A percentile compares a stretch with the other conserved stretches of the same genome.
These are phyloP conservation scores for Venturia effusa DNA, from an alignment of 2,329 filamentous ascomycete genomes.

Conservation along the genomic window DNA sequence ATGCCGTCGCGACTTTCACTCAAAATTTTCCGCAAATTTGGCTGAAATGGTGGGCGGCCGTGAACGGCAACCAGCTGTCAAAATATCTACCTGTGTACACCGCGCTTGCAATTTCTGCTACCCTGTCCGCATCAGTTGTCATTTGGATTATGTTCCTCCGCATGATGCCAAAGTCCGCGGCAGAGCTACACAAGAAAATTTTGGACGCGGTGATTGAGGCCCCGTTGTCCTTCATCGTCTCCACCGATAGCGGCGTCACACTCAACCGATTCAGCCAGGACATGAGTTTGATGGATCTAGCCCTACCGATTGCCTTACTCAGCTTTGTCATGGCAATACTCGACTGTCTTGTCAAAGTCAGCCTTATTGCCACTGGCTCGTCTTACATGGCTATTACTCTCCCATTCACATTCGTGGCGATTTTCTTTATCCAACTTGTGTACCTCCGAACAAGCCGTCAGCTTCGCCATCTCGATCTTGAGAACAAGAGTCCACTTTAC, in stretches of 20 bases:
- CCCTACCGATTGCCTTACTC: not conserved
- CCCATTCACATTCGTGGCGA: conserved; percentile 25
- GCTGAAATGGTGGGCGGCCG: not conserved
- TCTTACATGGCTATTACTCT: conserved; percentile 15
- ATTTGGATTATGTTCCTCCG: no score
- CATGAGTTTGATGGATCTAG: not conserved
- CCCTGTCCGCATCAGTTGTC: no score
- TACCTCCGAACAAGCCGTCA: conserved; percentile 39
- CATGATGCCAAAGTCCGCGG: no score
- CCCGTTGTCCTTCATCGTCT: conserved; percentile 14
- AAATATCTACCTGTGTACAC: no score
- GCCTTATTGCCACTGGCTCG: no score
- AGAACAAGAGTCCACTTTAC: conserved; percentile 39
- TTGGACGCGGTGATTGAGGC: not conserved
- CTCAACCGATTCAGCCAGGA: conserved; percentile 12
- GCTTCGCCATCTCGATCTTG: conserved; percentile 42
- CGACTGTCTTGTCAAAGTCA: no score
- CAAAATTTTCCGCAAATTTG: not conserved
- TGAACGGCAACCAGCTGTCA: not conserved
- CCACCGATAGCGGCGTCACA: conserved; percentile 15
- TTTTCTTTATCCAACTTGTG: conserved; percentile 34
- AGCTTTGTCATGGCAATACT: no score
- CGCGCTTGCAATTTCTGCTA: not conserved
- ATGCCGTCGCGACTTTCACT: no score
- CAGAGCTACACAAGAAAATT: not conserved